Base-by-base conservation (phyloP, 805 yeast genomes). In the Candida verbasci region DNA sequence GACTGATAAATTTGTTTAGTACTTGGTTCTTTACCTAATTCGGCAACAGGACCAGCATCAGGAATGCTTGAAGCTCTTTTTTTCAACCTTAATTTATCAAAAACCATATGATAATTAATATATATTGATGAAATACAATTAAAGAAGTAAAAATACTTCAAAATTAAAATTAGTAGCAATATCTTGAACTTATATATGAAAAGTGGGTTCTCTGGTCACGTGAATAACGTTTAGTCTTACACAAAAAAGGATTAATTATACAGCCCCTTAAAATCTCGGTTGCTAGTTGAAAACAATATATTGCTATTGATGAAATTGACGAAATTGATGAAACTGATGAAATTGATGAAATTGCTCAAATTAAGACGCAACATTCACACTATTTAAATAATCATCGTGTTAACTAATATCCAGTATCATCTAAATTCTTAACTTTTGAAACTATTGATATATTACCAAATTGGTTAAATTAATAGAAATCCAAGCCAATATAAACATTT, bases 1-100 rank as follows among this genome's bases (percentile, higher is more conserved):
- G 70, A 60, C 47, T 73, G 80, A 49, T 69, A 78, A n/a, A 84
- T 70, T 17, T 78, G 68, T 27, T 57, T 62, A 35, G 51, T 53
- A 7, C 69, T 49, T 4, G 74, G 77, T 3, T 50, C 42, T 21
- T 49, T 44, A 9, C 53, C 58, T 2, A 50, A 46, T 15, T 50
- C 42, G 3, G 46, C 58, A 4, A 60, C 61, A 3, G 62, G 58
- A 12, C 42, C 57, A 1, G 65, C 56, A 9, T 39, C 29, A 7
- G 55, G 38, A 10, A 58, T 29, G 5, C 43, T 46, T 6, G 35
- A 30, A 7, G 47, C 45, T 40, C 54, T 55, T 8, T 55, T 44
- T 35, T 60, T 62, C 28, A 65, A 45, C 42, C 61, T 65, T 21
- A 60, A 32, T 38, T 60, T 59, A 29, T 53, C 58, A 38, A 61